phyloP scores from a whole-genome alignment of 2,329 filamentous ascomycete species.

The Trichophyton equinum region DNA sequence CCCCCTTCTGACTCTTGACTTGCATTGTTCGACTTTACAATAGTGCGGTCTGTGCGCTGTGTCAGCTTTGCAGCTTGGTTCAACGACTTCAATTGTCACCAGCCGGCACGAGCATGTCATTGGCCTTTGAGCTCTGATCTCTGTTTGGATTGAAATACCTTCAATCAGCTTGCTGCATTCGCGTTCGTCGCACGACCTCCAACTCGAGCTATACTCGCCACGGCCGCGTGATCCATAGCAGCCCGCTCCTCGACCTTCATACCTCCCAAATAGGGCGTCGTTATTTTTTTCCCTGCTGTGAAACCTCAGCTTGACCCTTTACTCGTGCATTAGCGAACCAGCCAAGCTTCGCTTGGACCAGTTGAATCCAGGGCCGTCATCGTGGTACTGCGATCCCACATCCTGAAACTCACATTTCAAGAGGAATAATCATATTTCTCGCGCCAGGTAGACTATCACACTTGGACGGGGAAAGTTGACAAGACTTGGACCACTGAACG shows the following conservation, averaged over 20 bases:
- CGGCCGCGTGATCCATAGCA: slow-evolving; percentile 5
- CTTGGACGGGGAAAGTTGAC: background rate
- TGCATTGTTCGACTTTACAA: background rate
- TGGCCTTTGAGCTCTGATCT: background rate
- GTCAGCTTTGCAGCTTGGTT: background rate
- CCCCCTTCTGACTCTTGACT: background rate
- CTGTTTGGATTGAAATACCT: background rate
- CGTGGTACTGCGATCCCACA: background rate
- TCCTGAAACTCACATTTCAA: background rate
- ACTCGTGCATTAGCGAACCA: slow-evolving; percentile 5
- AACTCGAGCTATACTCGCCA: slow-evolving; percentile 4
- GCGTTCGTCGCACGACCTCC: slow-evolving; percentile 8
- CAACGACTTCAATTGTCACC: background rate
- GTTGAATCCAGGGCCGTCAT: background rate
- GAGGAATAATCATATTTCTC: background rate
- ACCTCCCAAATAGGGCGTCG: background rate
- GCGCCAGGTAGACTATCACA: background rate
- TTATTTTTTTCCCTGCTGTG: slow-evolving; percentile 7
- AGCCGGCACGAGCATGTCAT: background rate
- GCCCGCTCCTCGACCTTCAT: background rate
- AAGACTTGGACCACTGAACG: slow-evolving; percentile 10
- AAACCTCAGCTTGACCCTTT: background rate
- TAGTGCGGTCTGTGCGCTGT: background rate
- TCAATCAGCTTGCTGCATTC: background rate
- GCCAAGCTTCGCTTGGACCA: slow-evolving; percentile 1